Base-by-base conservation (phyloP, 768 basidiomycete species). In the Mycena sanguinolenta region DNA sequence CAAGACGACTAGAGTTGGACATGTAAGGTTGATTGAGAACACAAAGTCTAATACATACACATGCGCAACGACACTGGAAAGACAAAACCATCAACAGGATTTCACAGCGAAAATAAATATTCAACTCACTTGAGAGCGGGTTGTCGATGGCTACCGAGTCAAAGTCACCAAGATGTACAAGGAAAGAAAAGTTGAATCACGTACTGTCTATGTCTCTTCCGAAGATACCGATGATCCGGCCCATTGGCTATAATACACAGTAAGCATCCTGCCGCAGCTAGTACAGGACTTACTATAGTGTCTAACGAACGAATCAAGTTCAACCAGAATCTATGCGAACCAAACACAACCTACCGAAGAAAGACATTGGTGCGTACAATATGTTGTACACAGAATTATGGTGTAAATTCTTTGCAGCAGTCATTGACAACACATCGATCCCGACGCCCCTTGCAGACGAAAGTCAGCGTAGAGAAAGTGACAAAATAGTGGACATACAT, bases 351-450 rank as follows among this genome's bases (percentile, higher is more conserved):
- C 87, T 91, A 77, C 94, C 93, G 73, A 94, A 95, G 80, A 93
- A 93, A 2, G 88, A 85, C 90, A 92, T 93, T 0, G 92, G 92
- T 0, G 92, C 92, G 76, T 88, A 85, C 75, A 92, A 89, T 28
- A 92, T 84, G 61, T 88, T 86, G 28, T 78, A 78, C 28, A 91
- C 82, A 0, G 90, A 87, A 53, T 83, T 77, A 58, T 86, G 83
- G 75, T 94, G 92, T 3, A 94, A 79, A 69, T 89, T 90, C 67
- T 84, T 84, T 2, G 91, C 91, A 5, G 90, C 90, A 63, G 85
- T 83, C 75, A 84, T 87, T 0, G 89, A 87, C 77, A 92, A 82
- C 21, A 86, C 78, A 67, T 91, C 90, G 71, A 90, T 85, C 5
- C 82, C 80, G 17, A 85, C 77, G 7, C 90, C 89, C 49, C 89